A percentile compares a stretch with the other conserved stretches of the same genome.
Conservation (phyloP, 345 rosid genomes). For the Stellera chamaejasme region DNA sequence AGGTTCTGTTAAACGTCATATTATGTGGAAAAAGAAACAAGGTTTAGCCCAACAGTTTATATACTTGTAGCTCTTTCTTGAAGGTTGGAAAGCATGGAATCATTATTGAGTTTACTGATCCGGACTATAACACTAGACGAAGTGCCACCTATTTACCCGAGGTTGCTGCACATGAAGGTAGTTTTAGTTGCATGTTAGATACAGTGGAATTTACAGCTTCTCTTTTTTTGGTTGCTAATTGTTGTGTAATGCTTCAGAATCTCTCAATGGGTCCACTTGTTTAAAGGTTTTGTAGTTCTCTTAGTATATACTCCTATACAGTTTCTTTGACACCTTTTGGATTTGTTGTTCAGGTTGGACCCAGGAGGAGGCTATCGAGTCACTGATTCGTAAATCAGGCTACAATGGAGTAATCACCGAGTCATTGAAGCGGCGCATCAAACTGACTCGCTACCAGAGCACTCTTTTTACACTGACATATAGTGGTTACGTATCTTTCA, state of each 20-base stretch:
- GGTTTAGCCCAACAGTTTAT: too few relatives aligned
- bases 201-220: too few relatives aligned
- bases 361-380: slow-evolving; percentile 71
- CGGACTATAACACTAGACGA: slow-evolving; percentile 53
- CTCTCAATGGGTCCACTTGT: background rate
- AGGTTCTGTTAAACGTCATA: background rate
- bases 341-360: slow-evolving; percentile 58
- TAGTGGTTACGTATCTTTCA: slow-evolving; percentile 64
- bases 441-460: slow-evolving; percentile 91
- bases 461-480: slow-evolving; percentile 73
- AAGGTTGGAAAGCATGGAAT: slow-evolving; percentile 93
- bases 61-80: slow-evolving; percentile 5
- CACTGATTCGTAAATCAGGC: slow-evolving; percentile 90
- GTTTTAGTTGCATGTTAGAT: background rate
- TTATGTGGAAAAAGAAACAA: background rate
- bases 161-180: slow-evolving; percentile 98
- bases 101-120: slow-evolving; percentile 82
- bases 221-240: too few relatives aligned
- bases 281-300: too few relatives aligned
- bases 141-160: slow-evolving; percentile 97
- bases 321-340: too few relatives aligned
- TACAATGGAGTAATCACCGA: slow-evolving; percentile 57
- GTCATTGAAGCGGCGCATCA: slow-evolving; percentile 50
- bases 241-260: background rate
- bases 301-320: too few relatives aligned